Conservation (phyloP, 2,329 filamentous ascomycete genomes). For the Colletotrichum limetticola region DNA sequence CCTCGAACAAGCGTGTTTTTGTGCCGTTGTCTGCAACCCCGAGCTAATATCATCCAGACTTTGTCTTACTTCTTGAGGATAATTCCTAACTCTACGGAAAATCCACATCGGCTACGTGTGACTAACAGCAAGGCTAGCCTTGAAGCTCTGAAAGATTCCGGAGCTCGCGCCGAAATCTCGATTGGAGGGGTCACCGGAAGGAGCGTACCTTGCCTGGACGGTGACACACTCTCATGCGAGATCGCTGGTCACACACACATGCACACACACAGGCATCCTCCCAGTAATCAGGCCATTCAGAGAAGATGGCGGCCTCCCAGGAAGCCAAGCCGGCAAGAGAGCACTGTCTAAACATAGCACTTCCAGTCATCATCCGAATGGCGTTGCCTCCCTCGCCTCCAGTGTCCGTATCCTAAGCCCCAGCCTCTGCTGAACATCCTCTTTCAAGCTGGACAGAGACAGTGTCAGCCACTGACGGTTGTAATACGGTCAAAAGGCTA, state of each 20-base stretch:
- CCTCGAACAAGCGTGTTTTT: not conserved
- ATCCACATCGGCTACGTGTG: not conserved
- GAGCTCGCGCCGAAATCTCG: not conserved
- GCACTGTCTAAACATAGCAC: not conserved
- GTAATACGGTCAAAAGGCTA: not conserved
- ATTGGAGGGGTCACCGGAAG: not conserved
- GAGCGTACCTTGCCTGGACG: not conserved
- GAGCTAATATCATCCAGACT: too few relatives aligned
- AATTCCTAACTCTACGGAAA: too few relatives aligned
- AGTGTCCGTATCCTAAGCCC: not conserved
- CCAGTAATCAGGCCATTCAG: not conserved
- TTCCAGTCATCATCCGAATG: not conserved
- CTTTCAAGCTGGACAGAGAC: not conserved
- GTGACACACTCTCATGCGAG: constrained; percentile 12
- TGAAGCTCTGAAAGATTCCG: not conserved
- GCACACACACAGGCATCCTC: not conserved
- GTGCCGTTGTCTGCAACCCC: too few relatives aligned
- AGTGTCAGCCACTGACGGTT: not conserved
- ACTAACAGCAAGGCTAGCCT: not conserved
- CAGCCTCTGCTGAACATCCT: not conserved
- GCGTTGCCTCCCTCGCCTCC: not conserved
- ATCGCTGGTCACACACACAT: constrained; percentile 1
- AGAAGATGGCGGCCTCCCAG: not conserved
- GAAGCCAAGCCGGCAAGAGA: not conserved
- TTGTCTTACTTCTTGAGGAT: too few relatives aligned